A percentile compares a stretch with the other conserved stretches of the same genome.
phyloP scores from a whole-genome alignment of 345 rosid genomes.

The Zanthoxylum bungeanum region DNA sequence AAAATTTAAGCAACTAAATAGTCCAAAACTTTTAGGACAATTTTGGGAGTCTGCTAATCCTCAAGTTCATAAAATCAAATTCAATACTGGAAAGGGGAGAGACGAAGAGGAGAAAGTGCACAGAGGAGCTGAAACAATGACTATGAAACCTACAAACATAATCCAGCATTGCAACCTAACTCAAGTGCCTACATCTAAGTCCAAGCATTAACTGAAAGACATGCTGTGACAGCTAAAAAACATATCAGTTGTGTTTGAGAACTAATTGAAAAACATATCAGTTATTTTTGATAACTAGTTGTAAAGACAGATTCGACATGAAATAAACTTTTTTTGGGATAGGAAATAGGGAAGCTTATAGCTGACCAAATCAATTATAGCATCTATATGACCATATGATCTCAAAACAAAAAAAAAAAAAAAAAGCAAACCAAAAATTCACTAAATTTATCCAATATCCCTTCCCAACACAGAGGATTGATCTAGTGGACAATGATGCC shows the following conservation, averaged over 20 bases:
- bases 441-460: background rate
- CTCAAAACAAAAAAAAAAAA: background rate
- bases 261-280: no score
- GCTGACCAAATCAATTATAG: background rate
- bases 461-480: background rate
- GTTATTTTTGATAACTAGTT: background rate
- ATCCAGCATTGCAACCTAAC: background rate
- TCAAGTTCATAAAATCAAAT: background rate
- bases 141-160: background rate
- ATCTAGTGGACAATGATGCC: background rate
- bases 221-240: background rate
- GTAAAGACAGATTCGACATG: background rate
- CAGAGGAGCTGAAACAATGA: background rate
- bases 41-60: no score
- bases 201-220: conserved; percentile 7
- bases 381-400: background rate
- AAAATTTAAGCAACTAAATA: no score
- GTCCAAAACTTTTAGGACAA: no score
- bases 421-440: background rate
- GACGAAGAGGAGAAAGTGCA: background rate
- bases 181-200: background rate
- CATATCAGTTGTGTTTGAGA: background rate
- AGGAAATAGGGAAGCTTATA: background rate
- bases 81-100: background rate
- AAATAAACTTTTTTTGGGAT: background rate